A percentile compares a stretch with the other conserved stretches of the same genome.
These are phyloP conservation scores for Myriosclerotinia scirpicola DNA, from an alignment of 2,329 filamentous ascomycete genomes.

Conservation along the genomic window DNA sequence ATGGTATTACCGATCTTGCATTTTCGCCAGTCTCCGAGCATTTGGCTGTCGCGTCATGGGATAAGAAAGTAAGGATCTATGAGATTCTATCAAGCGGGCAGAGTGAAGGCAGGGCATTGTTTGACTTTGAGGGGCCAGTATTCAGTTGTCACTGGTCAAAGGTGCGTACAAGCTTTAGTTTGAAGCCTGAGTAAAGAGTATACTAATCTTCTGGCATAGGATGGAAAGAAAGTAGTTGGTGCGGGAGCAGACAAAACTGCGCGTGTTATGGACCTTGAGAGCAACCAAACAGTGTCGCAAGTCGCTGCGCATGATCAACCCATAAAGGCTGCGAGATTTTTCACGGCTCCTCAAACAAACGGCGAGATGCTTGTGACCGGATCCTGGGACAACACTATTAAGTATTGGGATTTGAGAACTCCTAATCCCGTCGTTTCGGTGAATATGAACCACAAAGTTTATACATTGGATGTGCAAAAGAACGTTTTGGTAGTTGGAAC, in stretches of 20 bases:
- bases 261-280: constrained; percentile 79
- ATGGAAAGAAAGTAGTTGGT: constrained; percentile 85
- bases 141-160: constrained; percentile 85
- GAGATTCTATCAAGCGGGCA: constrained; percentile 77
- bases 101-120: constrained; percentile 80
- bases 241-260: constrained; percentile 89
- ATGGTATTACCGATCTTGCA: constrained; percentile 82
- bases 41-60: constrained; percentile 90
- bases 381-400: constrained; percentile 87
- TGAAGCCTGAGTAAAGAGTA: constrained; percentile 17
- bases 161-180: constrained; percentile 53
- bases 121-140: constrained; percentile 83
- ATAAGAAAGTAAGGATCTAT: constrained; percentile 97
- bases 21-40: constrained; percentile 80
- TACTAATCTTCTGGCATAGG: constrained; percentile 52
- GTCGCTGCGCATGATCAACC: constrained; percentile 84
- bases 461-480: constrained; percentile 88
- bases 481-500: constrained; percentile 89
- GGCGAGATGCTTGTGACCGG: constrained; percentile 86
- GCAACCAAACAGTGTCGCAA: constrained; percentile 61
- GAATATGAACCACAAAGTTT: constrained; percentile 73
- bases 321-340: constrained; percentile 76
- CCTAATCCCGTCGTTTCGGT: constrained; percentile 65
- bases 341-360: constrained; percentile 62
- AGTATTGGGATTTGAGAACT: constrained; percentile 80